Base-by-base conservation (phyloP, 106 monocot species). In the Platanthera zijinensis region DNA sequence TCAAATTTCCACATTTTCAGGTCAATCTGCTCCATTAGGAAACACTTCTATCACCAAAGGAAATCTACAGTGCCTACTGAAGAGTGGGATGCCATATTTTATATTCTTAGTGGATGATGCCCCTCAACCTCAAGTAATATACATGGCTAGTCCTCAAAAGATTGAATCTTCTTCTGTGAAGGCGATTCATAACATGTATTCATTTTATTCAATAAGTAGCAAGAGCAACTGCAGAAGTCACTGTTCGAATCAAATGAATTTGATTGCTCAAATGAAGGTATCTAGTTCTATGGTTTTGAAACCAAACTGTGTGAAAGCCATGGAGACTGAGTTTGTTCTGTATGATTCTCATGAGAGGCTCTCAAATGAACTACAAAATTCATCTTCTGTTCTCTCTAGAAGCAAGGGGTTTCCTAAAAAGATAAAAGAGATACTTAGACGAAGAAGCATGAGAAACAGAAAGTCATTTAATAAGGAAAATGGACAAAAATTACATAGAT, bases 221-320 rank as follows among this genome's bases (percentile, higher is more conserved):
- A 84, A 50, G 14, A 69, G 7, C 21, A 59, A 82, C n/a, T 72
- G 48, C 14, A 69, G 51, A 47, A 73, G 32, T 13, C 7, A 21
- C 7, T 7, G 46, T 15, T 79, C 46, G 49, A 75, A 67, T 45
- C 13, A 62, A 48, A 74, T 57, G 25, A 70, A 80, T 46, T 63
- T 82, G 61, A 79, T 90, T 63, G 96, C 87, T 51, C 87, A 84
- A 80, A 96, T 96, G 96, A 85, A 87, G 81, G 92, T 93, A 22
- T 82, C 85, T 14, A 90, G 82, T 69, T 85, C 87, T 78, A 48
- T 90, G 28, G 15, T 84, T 77, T 70, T 92, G 15, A 72, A 84
- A 52, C 56, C 78, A 10, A 74, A 82, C 52, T 39, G 71, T 10
- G 76, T 75, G 5, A 85, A 75, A 82, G 28, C 74, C 64, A 14